Conservation (phyloP, 352 stramenopile species). For the Globisporangium rhizosaccharum region DNA sequence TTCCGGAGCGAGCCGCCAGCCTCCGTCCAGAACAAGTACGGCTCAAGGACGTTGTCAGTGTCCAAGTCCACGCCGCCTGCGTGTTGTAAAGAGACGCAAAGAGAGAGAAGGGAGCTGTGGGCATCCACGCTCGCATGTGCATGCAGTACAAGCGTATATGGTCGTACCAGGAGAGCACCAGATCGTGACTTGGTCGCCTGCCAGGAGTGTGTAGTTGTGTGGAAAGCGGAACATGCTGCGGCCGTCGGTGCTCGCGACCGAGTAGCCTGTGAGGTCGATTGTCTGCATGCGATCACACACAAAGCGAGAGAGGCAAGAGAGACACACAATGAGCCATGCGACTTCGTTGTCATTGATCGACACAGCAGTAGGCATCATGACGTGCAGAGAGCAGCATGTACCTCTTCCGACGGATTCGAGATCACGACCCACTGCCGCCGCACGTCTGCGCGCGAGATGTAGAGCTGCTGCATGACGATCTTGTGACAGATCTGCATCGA, state of each 20-base stretch:
- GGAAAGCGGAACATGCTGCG: conserved; percentile 63
- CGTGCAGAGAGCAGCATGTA: conserved; percentile 5
- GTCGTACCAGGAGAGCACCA: conserved; percentile 58
- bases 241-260: conserved; percentile 37
- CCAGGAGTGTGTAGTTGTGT: conserved; percentile 52
- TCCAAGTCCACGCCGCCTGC: conserved; percentile 47
- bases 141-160: not conserved
- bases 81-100: not conserved
- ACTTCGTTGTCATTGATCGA: not conserved
- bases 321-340: not conserved
- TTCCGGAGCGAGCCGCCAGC: conserved; percentile 50
- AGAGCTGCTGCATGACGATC: conserved; percentile 84
- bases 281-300: conserved; percentile 10
- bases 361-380: not conserved
- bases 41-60: conserved; percentile 69
- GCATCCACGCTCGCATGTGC: not conserved
- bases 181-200: conserved; percentile 76
- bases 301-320: no score
- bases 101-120: not conserved
- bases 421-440: conserved; percentile 80
- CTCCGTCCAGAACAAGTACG: conserved; percentile 78
- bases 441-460: conserved; percentile 67
- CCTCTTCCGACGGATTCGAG: conserved; percentile 68
- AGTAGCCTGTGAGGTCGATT: conserved; percentile 69
- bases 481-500: conserved; percentile 84